Evolutionary conservation across 192 early-diverging fungal species (phyloP).

Genomic region (Coemansia sp.): DNA sequence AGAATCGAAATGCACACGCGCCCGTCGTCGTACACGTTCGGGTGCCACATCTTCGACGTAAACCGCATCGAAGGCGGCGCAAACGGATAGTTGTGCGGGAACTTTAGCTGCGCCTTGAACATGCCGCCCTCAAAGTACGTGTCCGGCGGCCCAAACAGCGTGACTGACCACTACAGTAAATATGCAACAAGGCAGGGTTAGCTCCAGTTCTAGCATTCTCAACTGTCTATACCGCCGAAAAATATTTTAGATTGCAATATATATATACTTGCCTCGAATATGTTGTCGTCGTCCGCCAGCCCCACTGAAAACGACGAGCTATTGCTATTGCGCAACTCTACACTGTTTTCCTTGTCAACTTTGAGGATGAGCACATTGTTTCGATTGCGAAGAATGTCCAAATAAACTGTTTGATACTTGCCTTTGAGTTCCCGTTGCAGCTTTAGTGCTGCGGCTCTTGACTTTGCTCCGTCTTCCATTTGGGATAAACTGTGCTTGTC

Average conservation of each 20-base stretch:
- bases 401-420: no score
- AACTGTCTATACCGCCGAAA: no score
- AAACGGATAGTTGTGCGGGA: constrained; percentile 75
- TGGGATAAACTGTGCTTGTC: no score
- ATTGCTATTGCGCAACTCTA: constrained; percentile 72
- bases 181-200: not conserved
- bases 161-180: constrained; percentile 72
- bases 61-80: constrained; percentile 89
- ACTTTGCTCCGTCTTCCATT: constrained; percentile 13
- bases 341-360: not conserved
- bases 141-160: constrained; percentile 84
- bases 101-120: constrained; percentile 77
- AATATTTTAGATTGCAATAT: no score
- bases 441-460: constrained; percentile 19
- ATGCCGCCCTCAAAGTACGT: constrained; percentile 92
- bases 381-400: no score
- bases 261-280: constrained; percentile 73
- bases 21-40: constrained; percentile 88
- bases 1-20: constrained; percentile 96
- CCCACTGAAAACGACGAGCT: constrained; percentile 90
- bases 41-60: constrained; percentile 86
- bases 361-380: no score
- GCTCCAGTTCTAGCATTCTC: not conserved
- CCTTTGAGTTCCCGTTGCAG: constrained; percentile 34
- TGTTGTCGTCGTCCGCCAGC: constrained; percentile 73